These are phyloP conservation scores for Apiospora arundinis DNA, from an alignment of 2,329 filamentous ascomycete species.

Conservation along the genomic window DNA sequence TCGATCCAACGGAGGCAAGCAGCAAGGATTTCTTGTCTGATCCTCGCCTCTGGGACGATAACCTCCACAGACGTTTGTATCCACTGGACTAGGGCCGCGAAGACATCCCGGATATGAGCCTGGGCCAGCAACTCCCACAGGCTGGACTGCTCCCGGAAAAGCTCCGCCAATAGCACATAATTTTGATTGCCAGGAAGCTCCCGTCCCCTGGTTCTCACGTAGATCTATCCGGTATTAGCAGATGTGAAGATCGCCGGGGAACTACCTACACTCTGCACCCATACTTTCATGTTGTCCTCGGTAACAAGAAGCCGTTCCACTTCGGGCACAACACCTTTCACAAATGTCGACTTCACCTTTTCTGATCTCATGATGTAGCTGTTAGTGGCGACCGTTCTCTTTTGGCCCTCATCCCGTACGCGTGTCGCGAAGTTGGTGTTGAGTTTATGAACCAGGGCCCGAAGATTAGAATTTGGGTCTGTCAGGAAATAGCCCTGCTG, in stretches of 20 bases:
- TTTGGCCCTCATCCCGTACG: constrained; percentile 25
- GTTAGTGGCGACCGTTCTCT: too few relatives aligned
- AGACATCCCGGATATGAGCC: not conserved
- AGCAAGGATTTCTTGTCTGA: not conserved
- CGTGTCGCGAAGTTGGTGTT: constrained; percentile 32
- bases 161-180: constrained; percentile 41
- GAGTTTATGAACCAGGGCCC: constrained; percentile 33
- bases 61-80: not conserved
- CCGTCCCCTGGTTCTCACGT: constrained; percentile 31
- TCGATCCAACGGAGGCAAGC: not conserved
- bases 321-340: too few relatives aligned
- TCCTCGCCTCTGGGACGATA: not conserved
- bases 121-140: constrained; percentile 35
- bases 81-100: not conserved
- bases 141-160: constrained; percentile 41
- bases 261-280: constrained; percentile 8
- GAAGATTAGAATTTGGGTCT: constrained; percentile 10
- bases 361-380: too few relatives aligned
- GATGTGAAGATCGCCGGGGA: too few relatives aligned
- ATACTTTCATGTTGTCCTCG: not conserved
- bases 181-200: constrained; percentile 44
- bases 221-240: constrained; percentile 25
- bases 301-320: not conserved
- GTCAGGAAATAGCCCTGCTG: not conserved
- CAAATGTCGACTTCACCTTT: too few relatives aligned